These are phyloP conservation scores for grape (Vitis vinifera) DNA, from an alignment of 164 flowering plant genomes.

Conservation along the genomic window ASM3070453v1 NC_081805.1:11364501-11365000, in stretches of 20 bases:
- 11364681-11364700: constrained; percentile 13
- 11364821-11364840: constrained; percentile 91
- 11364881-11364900: constrained; percentile 52
- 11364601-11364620: constrained; percentile 54
- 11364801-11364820: constrained; percentile 60
- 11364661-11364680: constrained; percentile 77
- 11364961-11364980: too few species aligned
- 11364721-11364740: too few species aligned
- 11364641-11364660: constrained; percentile 60
- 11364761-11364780: constrained; percentile 62
- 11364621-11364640: constrained; percentile 59
- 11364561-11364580: constrained; percentile 64
- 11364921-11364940: neutral
- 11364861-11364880: constrained; percentile 58
- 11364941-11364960: neutral
- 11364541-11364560: constrained; percentile 76
- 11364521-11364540: constrained; percentile 78
- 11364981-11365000: too few species aligned
- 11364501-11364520: constrained; percentile 47
- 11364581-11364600: constrained; percentile 57
- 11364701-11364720: neutral
- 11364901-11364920: constrained; percentile 37
- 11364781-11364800: constrained; percentile 64
- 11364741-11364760: neutral
- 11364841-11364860: constrained; percentile 57